Evolutionary conservation across 306 rosid genomes (phyloP), one percentile per base, ranked within the genome.

Genomic region (Vigna hirtella): DNA sequence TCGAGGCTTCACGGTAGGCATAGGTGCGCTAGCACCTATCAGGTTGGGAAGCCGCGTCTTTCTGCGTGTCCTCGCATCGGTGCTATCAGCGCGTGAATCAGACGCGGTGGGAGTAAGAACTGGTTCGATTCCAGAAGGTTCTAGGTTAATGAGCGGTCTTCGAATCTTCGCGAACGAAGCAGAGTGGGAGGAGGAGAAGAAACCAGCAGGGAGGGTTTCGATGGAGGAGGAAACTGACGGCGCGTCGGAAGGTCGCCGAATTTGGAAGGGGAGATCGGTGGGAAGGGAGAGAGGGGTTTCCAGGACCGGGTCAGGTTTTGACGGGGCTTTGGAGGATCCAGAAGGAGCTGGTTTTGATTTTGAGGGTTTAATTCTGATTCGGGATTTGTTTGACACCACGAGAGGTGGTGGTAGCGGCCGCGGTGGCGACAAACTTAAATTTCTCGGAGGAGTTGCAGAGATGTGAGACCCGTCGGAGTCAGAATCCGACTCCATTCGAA

Each of bases 391-490:
- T 68, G 89, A 73, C 70, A 84, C 53, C 58, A 53, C 4, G 30
- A 73, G 65, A 16, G 66, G 66, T 30, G 83, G 82, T 24, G 52
- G 73, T 59, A 48, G 79, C 34, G 65, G 83, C 2, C 62, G 83
- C 38, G 69, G 77, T 0, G 83, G 61, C 30, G 89, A 78, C 13
- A 87, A 87, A 34, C n/a, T 77, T 70, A 77, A 43, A 28, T 78
- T 62, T 83, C 98, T 76, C 10, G 98, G 98, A 9, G 98, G 97
- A 78, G 98, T 94, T 64, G 95, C 77, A 28, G 97, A 94, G 86
- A 94, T 68, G 74, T 90, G 97, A 79, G 98, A 94, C 28, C 86
- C 95, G 43, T 90, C 95, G 16, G 97, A 90, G 66, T 86, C 94
- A 11, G 98, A 89, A 85, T 90, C 93, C 28, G 85, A 83, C 22